Percentiles rank a stretch among this genome's conserved stretches.
Conservation (phyloP, 345 rosid species). For the Moringa oleifera region DNA sequence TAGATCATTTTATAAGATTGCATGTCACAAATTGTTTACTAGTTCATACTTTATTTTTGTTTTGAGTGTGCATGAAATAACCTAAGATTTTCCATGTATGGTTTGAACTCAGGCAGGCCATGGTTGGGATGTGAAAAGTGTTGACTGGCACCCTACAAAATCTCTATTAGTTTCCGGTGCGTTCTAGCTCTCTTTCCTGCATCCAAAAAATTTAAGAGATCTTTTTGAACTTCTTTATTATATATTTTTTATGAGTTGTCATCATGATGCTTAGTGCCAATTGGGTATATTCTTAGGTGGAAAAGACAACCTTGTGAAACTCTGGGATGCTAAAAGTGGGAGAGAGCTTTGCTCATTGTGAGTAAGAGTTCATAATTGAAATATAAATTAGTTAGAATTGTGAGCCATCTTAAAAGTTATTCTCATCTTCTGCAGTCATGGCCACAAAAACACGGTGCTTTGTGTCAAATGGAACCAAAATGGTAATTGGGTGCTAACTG, state of each 20-base stretch:
- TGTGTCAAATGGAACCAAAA: slow-evolving; percentile 98
- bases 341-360: slow-evolving; percentile 93
- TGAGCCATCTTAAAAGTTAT: slow-evolving; percentile 15
- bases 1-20: neutral
- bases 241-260: slow-evolving; percentile 5
- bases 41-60: neutral
- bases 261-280: slow-evolving; percentile 4
- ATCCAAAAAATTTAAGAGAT: neutral
- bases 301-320: slow-evolving; percentile 92
- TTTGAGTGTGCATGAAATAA: slow-evolving; percentile 22
- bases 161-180: slow-evolving; percentile 90
- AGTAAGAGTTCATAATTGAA: slow-evolving; percentile 26
- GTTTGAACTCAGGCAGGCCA: slow-evolving; percentile 99
- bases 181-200: slow-evolving; percentile 11
- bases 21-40: neutral
- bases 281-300: slow-evolving; percentile 54
- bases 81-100: slow-evolving; percentile 38
- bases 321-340: slow-evolving; percentile 97
- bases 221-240: slow-evolving; percentile 5
- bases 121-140: slow-evolving; percentile 99
- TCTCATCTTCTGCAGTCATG: slow-evolving; percentile 65
- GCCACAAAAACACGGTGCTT: slow-evolving; percentile 94
- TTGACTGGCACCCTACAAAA: slow-evolving; percentile 99
- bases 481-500: slow-evolving; percentile 97
- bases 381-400: neutral